These are phyloP conservation scores for Fallopia convolvulus DNA, from an alignment of 148 eudicot genomes.

Conservation along the genomic window DNA sequence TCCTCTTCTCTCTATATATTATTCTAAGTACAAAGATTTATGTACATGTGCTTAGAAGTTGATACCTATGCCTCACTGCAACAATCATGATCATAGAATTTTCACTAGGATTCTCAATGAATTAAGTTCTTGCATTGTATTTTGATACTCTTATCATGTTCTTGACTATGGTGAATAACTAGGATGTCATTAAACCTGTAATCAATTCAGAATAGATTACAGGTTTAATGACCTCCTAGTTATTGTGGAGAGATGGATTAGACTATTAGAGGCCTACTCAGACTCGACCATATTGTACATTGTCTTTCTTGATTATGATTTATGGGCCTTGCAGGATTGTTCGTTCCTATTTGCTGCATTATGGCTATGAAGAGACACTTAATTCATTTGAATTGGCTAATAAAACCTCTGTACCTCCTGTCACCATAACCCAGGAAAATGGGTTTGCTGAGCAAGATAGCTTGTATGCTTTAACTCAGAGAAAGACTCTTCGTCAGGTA, in stretches of 20 bases:
- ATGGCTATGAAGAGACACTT: conserved; percentile 90
- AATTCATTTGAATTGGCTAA: conserved; percentile 60
- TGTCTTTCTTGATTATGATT: conserved; percentile 18
- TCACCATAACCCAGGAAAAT: conserved; percentile 44
- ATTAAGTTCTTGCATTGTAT: neutral
- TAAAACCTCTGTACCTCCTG: conserved; percentile 54
- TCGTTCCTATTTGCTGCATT: conserved; percentile 80
- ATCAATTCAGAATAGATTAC: too few relatives aligned
- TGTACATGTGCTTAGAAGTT: neutral
- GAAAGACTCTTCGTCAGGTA: conserved; percentile 92
- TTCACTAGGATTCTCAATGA: too few relatives aligned
- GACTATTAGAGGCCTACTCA: neutral
- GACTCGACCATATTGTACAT: neutral
- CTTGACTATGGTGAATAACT: neutral
- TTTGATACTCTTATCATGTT: neutral
- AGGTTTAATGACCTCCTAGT: too few relatives aligned
- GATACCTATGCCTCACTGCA: too few relatives aligned
- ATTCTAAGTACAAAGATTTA: neutral
- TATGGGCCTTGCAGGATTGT: conserved; percentile 54
- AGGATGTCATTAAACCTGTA: neutral
- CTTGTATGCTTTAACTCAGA: conserved; percentile 45
- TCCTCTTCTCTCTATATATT: neutral
- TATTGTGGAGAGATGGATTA: neutral
- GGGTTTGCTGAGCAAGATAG: conserved; percentile 48
- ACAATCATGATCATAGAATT: too few relatives aligned